Base-by-base conservation (phyloP, 371 early-diverging fungal genomes). In the Lichtheimia ornata region DNA sequence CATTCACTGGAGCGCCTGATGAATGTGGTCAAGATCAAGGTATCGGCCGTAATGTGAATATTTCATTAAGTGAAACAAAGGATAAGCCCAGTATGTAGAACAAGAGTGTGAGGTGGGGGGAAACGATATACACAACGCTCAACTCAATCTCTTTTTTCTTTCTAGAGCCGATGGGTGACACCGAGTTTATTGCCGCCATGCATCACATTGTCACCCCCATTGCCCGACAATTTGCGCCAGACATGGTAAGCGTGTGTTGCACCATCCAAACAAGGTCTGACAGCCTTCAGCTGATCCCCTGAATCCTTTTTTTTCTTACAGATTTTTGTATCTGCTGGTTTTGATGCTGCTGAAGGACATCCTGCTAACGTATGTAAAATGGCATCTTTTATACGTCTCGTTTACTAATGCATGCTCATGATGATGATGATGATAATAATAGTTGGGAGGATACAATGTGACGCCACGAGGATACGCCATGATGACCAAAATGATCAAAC, bases 241-340 rank as follows among this genome's bases (percentile, higher is more conserved):
- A 87, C 63, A 74, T 87, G 57, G 85, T 87, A 30, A 63, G 54
- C 53, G 30, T 35, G 35, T 35, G 35, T 35, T 30, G 13, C 45
- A 13, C 58, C 28, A 35, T 11, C 35, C 35, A 35, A 35, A 35
- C 35, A 35, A 35, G 35, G 35, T 35, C 35, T 35, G 35, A 35
- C 35, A 35, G 35, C 35, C 35, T 18, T 47, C n/a, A 47, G 47
- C 47, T 18, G 22, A 47, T 47, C 4, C 47, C 13, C 45, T n/a
- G 9, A 20, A 49, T 50, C 41, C 28, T 13, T 49, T 13, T 3
- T 22, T 13, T 49, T 13, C 1, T 22, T 20, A 2, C n/a, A 74
- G 75, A 73, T 77, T 7, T 75, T 85, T 63, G 83, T 87, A 35
- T 86, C 88, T 35, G 86, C 87, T 43, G 88, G 88, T n/a, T 87